Evolutionary conservation across 2,329 filamentous ascomycete species (phyloP), one percentile per base, ranked within the genome.

Genomic region (Penicillium corylophilum): DNA sequence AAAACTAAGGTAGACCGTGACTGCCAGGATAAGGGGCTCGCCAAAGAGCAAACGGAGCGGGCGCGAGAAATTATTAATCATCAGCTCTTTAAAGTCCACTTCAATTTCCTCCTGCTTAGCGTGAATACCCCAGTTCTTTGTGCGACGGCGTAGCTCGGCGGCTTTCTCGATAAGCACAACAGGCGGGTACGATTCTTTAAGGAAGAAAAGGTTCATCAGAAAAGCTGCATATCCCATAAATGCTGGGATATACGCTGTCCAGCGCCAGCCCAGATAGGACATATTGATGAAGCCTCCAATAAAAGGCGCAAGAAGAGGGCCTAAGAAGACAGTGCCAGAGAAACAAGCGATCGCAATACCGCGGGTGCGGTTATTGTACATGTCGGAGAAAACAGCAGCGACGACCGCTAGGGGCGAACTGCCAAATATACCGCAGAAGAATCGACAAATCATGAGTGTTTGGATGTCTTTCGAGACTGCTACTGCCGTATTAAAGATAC

Each of bases 91-190:
- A 51, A 81, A 70, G 55, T 81, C 78, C 31, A 80, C 71, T 60
- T 81, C 78, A 44, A 81, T 77, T 66, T 80, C 77, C 55, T 81
- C 79, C 58, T 71, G 70, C 59, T 78, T 79, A 4, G 80, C 80
- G 55, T 82, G 80, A 26, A 82, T 82, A 4, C 79, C 80, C 79
- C 80, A 82, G 53, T 82, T 82, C 59, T 76, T 75, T 0, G 80
- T 82, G 15, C 77, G 63, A n/a, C 79, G 72, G 23, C 80, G 71
- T 1, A 82, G 64, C 52, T 81, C 77, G 4, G 57, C 18, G 4
- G 61, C 61, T 41, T 85, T 85, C 15, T 71, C 66, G 33, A 84
- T 77, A 3, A 85, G 72, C 13, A 85, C 78, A 0, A 83, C 74
- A 0, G 82, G 82, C 1, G 81, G 77, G 55, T 84, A 85, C 0